These are phyloP conservation scores for Saksenaea vasiformis DNA, from an alignment of 371 early-diverging fungal species.

Conservation along the genomic window DNA sequence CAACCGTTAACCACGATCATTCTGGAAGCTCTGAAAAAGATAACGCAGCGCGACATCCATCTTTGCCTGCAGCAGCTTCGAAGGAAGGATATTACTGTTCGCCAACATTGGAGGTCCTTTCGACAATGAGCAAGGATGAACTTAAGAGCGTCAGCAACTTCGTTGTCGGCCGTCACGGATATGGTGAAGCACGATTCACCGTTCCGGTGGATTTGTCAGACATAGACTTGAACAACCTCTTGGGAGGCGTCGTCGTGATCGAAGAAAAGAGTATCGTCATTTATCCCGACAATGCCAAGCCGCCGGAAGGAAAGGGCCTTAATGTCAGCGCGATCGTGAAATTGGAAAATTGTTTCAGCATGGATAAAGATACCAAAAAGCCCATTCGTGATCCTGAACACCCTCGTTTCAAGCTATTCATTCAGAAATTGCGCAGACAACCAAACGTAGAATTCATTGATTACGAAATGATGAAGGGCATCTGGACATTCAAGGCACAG, in stretches of 20 bases:
- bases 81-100: constrained; percentile 39
- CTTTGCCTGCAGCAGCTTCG: constrained; percentile 17
- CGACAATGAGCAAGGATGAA: constrained; percentile 64
- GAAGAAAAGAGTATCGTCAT: constrained; percentile 70
- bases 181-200: constrained; percentile 78
- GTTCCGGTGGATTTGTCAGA: constrained; percentile 82
- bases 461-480: constrained; percentile 73
- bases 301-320: constrained; percentile 81
- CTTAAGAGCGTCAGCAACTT: constrained; percentile 77
- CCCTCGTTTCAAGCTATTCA: constrained; percentile 70
- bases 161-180: constrained; percentile 67
- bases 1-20: background rate
- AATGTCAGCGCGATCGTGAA: constrained; percentile 87
- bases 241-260: constrained; percentile 80
- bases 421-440: constrained; percentile 66
- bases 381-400: constrained; percentile 69
- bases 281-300: constrained; percentile 80
- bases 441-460: constrained; percentile 77
- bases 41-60: constrained; percentile 8
- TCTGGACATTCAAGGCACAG: constrained; percentile 88
- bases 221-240: constrained; percentile 69
- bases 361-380: constrained; percentile 74
- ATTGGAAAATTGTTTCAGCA: constrained; percentile 80
- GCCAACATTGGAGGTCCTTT: constrained; percentile 34
- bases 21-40: background rate